Percentiles rank a stretch among this genome's conserved stretches.
Conservation (phyloP, 495 filamentous ascomycete species). For the Podospora anserina region DNA sequence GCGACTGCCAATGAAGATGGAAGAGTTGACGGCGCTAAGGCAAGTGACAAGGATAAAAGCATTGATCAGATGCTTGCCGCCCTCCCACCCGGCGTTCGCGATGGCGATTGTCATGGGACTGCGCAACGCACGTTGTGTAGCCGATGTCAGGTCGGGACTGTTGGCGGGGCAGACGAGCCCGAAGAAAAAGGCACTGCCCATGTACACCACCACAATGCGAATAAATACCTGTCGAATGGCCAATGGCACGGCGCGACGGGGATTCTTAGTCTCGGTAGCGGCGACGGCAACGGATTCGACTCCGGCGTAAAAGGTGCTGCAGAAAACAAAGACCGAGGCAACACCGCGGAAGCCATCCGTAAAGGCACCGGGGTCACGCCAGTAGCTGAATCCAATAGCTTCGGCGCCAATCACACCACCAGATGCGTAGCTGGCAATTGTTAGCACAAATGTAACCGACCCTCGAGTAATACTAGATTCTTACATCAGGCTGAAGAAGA, state of each 20-base stretch:
- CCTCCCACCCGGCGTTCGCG: constrained; percentile 53
- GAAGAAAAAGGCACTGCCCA: constrained; percentile 70
- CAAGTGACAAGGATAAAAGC: constrained; percentile 67
- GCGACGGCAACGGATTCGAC: constrained; percentile 71
- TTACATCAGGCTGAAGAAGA: constrained; percentile 63
- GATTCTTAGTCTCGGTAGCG: constrained; percentile 71
- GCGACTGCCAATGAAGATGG: constrained; percentile 64
- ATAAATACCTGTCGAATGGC: constrained; percentile 74
- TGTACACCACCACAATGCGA: constrained; percentile 73
- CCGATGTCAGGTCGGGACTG: constrained; percentile 47
- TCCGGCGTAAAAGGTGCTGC: constrained; percentile 71
- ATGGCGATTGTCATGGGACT: constrained; percentile 62
- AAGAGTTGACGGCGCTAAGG: constrained; percentile 66
- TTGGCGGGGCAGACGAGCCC: constrained; percentile 55
- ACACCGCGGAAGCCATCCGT: constrained; percentile 62
- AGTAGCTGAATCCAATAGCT: constrained; percentile 60
- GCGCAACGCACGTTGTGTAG: constrained; percentile 45
- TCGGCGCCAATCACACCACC: constrained; percentile 48
- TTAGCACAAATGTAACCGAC: background rate
- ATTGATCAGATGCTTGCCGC: constrained; percentile 64
- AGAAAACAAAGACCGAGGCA: constrained; percentile 59
- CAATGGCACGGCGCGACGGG: constrained; percentile 62
- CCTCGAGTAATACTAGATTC: background rate
- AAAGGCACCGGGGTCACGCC: constrained; percentile 67
- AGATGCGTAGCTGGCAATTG: constrained; percentile 39